These are phyloP conservation scores for Xerocomellus intermedius DNA, from an alignment of 768 basidiomycete genomes.

Conservation along the genomic window DNA sequence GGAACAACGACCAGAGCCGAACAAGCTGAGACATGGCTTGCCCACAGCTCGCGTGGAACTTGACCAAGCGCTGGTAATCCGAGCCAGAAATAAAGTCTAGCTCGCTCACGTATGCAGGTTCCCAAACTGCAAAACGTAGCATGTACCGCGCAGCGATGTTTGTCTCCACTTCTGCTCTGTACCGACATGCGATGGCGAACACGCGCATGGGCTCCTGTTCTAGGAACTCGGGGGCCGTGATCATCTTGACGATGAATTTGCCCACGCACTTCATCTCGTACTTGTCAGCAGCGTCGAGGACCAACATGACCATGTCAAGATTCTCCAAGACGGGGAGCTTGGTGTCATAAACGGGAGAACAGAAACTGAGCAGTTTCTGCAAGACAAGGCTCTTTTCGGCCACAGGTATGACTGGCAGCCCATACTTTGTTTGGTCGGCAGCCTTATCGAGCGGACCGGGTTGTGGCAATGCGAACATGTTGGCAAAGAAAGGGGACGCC, in stretches of 20 bases:
- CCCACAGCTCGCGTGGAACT: conserved; percentile 35
- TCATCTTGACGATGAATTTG: conserved; percentile 33
- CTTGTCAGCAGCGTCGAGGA: conserved; percentile 47
- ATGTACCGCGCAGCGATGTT: conserved; percentile 38
- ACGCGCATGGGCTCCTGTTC: conserved; percentile 37
- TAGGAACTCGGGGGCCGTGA: conserved; percentile 31
- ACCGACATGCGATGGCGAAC: conserved; percentile 38
- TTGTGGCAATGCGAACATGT: conserved; percentile 53
- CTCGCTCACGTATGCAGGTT: conserved; percentile 34
- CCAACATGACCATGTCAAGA: conserved; percentile 41
- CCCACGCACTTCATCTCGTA: conserved; percentile 50
- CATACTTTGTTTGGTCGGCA: conserved; percentile 32
- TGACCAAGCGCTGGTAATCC: conserved; percentile 36
- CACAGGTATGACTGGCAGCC: conserved; percentile 46
- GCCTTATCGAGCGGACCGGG: conserved; percentile 31
- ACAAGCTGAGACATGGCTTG: conserved; percentile 35
- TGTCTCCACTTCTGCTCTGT: conserved; percentile 35
- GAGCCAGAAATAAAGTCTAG: conserved; percentile 38
- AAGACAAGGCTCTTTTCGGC: conserved; percentile 45
- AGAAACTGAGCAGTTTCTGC: conserved; percentile 42
- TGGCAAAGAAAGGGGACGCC: conserved; percentile 57
- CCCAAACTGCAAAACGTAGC: conserved; percentile 35
- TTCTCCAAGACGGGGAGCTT: conserved; percentile 34
- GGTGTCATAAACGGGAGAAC: conserved; percentile 46
- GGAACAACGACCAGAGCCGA: conserved; percentile 32